Base-by-base conservation (phyloP, 768 basidiomycete genomes). In the Kwoniella pini region DNA sequence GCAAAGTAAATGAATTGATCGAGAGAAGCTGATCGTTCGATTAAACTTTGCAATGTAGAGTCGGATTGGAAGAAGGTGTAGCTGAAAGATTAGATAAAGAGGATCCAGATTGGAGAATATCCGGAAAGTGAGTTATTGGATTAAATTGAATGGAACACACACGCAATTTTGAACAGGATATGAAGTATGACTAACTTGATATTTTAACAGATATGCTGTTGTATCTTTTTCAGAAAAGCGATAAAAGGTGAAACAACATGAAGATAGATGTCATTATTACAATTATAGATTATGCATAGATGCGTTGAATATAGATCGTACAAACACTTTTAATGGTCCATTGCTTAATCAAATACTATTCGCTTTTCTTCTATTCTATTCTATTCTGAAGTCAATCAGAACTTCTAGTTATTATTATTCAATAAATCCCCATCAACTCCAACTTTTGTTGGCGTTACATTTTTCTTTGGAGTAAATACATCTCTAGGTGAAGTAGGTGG, bases 61-160 rank as follows among this genome's bases (percentile, higher is more conserved):
- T 90, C 24, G 95, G 91, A 0, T 82, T 99, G 2, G 79, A 83
- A 0, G 81, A 85, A 66, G 87, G 86, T 0, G 79, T 85, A 1
- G 90, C 85, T 0, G 87, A 88, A 62, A 80, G 82, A 50, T 79
- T 94, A 2, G 88, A 92, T 69, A 77, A 78, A 28, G 83, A 81
- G 45, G 76, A 77, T 21, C 60, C 71, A 7, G 60, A 70, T 22
- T 78, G 77, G 77, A 62, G 77, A 24, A 67, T 72, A 1, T 72
- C 72, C 26, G 77, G 77, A n/a, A 76, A 75, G 69, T 74, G 48
- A 63, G 72, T 60, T 9, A 21, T 7, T 36, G 19, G 21, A n/a
- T n/a, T 44, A 4, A 44, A 22, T 19, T 10, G 22, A n/a, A 21
- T 11, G 9, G n/a, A 4, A 4, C 4, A 54, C 52, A 21, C 28